These are phyloP conservation scores for Neofusicoccum umdonicola DNA, from an alignment of 2,329 filamentous ascomycete genomes.

Conservation along the genomic window DNA sequence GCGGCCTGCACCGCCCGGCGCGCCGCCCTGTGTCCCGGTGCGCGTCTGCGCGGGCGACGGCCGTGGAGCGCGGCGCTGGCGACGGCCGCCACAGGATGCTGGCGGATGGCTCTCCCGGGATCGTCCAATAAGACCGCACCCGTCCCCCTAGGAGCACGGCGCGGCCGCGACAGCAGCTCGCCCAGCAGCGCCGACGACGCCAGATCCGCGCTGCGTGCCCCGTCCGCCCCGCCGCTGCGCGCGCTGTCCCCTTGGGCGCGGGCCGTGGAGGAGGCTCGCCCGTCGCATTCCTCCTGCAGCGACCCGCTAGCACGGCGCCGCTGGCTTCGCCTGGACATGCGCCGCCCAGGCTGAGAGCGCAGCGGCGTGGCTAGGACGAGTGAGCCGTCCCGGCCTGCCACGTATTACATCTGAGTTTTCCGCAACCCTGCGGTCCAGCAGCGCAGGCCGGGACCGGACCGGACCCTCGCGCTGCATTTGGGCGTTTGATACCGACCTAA, in stretches of 20 bases:
- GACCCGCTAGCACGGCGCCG: not conserved
- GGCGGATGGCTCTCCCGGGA: constrained; percentile 7
- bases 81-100: not conserved
- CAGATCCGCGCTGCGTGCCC: constrained; percentile 1
- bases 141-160: not conserved
- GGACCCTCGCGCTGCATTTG: constrained; percentile 2
- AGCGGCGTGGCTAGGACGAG: constrained; percentile 12
- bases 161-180: constrained; percentile 7
- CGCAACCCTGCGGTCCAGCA: constrained; percentile 6
- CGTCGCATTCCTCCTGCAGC: constrained; percentile 13
- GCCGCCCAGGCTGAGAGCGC: not conserved
- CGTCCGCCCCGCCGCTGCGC: not conserved
- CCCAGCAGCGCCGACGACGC: not conserved
- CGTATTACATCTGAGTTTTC: constrained; percentile 9
- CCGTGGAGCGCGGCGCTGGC: not conserved
- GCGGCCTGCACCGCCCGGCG: not conserved
- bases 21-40: not conserved
- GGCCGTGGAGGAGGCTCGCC: not conserved
- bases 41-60: not conserved
- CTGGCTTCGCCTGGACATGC: constrained; percentile 3
- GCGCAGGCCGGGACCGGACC: constrained; percentile 8
- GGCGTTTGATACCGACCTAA: not conserved
- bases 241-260: not conserved
- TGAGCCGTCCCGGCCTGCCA: constrained; percentile 12
- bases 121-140: constrained; percentile 14